Base-by-base conservation (phyloP, 495 filamentous ascomycete species). In the Peziza echinospora region DNA sequence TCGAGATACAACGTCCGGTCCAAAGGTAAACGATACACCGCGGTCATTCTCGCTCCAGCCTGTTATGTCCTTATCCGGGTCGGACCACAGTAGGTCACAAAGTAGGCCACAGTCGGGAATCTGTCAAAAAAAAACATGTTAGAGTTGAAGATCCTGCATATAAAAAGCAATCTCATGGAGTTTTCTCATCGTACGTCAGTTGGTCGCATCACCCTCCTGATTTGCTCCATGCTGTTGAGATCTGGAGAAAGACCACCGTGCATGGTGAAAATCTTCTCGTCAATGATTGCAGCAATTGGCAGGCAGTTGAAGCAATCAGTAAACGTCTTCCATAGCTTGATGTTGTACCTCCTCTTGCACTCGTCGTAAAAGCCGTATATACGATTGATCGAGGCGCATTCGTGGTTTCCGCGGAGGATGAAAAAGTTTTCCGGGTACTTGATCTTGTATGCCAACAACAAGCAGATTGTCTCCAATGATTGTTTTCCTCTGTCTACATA, bases 231-330 rank as follows among this genome's bases (percentile, higher is more conserved):
- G 24, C 89, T 94, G 71, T 96, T 97, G 43, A 97, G 69, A 58
- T 97, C 89, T 23, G 89, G 89, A 60, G 89, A 94, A 59, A 97
- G 67, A 56, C 89, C 89, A 58, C 89, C 89, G 65, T 97, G 89
- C 89, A 97, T 97, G 51, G 89, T 97, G 73, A 97, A 96, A 57
- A 97, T 97, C 80, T 97, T 97, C 72, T 97, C 89, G 61, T 97
- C 89, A 58, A 97, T 97, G 64, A 97, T 97, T 47, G 89, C 89
- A n/a, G 89, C 89, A 64, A 97, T 97, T 24, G 89, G 89, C 60
- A 97, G 64, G 70, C 89, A 97, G 71, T 97, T 97, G 75, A 97
- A 97, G 75, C 89, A 97, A 59, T 97, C 89, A 28, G 89, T 97
- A 62, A 97, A 97, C 5, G 89, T 97, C 72, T 97, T 97, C 89